phyloP scores from a whole-genome alignment of 1,284 basidiomycete species.

The Trichosporon asahii region DNA sequence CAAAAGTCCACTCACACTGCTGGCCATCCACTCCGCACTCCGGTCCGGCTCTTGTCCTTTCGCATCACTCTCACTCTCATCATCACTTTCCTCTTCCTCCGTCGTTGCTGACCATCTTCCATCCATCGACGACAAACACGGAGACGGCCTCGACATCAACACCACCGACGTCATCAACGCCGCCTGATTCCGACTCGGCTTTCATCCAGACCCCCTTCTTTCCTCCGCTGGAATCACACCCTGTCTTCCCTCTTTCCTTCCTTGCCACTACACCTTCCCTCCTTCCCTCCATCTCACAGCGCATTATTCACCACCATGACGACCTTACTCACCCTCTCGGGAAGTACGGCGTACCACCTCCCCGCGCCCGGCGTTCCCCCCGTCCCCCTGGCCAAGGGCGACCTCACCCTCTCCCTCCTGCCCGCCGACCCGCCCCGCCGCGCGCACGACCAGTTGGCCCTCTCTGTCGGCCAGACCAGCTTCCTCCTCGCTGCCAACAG shows the following conservation, averaged over 20 bases:
- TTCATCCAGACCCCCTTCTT: background rate
- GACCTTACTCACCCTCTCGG: slow-evolving; percentile 43
- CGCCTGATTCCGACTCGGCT: background rate
- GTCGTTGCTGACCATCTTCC: background rate
- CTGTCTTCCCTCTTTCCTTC: background rate
- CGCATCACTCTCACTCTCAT: background rate
- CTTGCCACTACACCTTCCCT: background rate
- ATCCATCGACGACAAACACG: background rate
- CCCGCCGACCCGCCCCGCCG: slow-evolving; percentile 43
- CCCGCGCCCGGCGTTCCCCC: slow-evolving; percentile 36
- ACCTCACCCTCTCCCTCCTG: slow-evolving; percentile 41
- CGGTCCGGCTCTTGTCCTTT: background rate
- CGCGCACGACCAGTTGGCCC: slow-evolving; percentile 35
- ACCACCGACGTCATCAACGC: background rate
- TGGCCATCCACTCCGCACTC: background rate
- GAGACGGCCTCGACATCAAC: background rate
- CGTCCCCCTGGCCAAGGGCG: slow-evolving; percentile 44
- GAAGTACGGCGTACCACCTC: slow-evolving; percentile 40
- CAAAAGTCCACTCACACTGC: background rate
- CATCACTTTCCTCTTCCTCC: background rate
- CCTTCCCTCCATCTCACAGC: background rate
- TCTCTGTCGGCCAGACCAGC: slow-evolving; percentile 40
- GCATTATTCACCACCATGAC: slow-evolving; percentile 29
- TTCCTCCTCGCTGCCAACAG: slow-evolving; percentile 41
- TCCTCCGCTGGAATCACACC: background rate